phyloP scores from a whole-genome alignment of 2,329 filamentous ascomycete species.

The Claviceps humidiphila region DNA sequence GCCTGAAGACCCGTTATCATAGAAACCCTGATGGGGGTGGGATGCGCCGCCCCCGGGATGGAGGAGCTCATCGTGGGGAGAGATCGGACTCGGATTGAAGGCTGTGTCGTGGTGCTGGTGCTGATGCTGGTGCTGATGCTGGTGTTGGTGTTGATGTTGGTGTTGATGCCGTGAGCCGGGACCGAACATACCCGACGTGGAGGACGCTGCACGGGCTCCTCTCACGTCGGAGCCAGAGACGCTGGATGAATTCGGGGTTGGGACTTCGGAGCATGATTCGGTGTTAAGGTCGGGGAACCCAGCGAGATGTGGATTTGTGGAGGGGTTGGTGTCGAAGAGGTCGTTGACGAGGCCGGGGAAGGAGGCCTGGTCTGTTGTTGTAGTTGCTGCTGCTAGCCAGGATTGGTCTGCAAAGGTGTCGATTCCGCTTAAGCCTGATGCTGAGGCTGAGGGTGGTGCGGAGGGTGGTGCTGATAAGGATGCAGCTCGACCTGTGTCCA shows the following conservation, averaged over 20 bases:
- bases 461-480: neutral
- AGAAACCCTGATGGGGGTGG: slow-evolving; percentile 23
- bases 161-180: neutral
- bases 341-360: too few relatives aligned
- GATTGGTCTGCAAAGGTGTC: too few relatives aligned
- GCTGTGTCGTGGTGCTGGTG: slow-evolving; percentile 19
- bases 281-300: too few relatives aligned
- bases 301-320: too few relatives aligned
- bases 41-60: slow-evolving; percentile 16
- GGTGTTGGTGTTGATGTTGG: neutral
- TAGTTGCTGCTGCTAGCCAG: too few relatives aligned
- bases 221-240: too few relatives aligned
- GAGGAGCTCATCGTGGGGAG: slow-evolving; percentile 28
- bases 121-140: neutral
- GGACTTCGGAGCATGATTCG: too few relatives aligned
- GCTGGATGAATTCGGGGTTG: too few relatives aligned
- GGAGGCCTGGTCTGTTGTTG: too few relatives aligned
- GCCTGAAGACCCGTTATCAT: slow-evolving; percentile 20
- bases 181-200: too few relatives aligned
- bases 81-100: slow-evolving; percentile 39
- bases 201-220: too few relatives aligned
- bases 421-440: neutral
- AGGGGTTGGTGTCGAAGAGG: too few relatives aligned
- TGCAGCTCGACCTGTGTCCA: neutral
- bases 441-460: neutral